Conservation (phyloP, 257 asterid genomes). For the Catharanthus roseus region DNA sequence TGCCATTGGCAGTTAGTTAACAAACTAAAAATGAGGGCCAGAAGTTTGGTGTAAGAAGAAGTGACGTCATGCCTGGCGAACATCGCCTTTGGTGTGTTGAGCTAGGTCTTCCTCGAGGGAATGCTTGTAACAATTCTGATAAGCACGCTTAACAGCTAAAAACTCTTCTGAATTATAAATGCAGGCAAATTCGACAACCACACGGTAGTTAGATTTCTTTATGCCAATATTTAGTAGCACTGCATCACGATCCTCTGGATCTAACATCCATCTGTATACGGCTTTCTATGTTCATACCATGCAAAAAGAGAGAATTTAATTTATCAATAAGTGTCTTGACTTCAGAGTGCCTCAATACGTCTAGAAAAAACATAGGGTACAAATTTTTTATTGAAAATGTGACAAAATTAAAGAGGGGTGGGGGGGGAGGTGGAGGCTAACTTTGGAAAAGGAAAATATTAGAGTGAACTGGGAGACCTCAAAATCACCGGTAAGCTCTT, state of each 20-base stretch:
- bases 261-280: constrained; percentile 65
- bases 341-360: too few relatives aligned
- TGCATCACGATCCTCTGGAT: constrained; percentile 68
- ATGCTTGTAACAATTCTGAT: constrained; percentile 54
- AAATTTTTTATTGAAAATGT: too few relatives aligned
- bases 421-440: too few relatives aligned
- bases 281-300: constrained; percentile 38
- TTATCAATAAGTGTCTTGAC: not conserved
- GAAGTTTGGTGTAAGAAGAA: not conserved
- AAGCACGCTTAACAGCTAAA: constrained; percentile 54
- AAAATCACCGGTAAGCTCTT: constrained; percentile 61
- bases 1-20: too few relatives aligned
- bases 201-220: constrained; percentile 43
- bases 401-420: too few relatives aligned
- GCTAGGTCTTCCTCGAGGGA: constrained; percentile 79
- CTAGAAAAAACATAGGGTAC: too few relatives aligned
- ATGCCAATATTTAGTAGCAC: constrained; percentile 52
- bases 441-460: too few relatives aligned
- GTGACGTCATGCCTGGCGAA: constrained; percentile 48
- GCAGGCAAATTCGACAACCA: constrained; percentile 44
- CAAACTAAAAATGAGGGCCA: too few relatives aligned
- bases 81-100: constrained; percentile 39
- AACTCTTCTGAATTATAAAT: constrained; percentile 49
- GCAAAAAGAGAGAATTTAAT: not conserved
- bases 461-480: constrained; percentile 38